Percentiles rank a stretch among this genome's conserved stretches.
These are phyloP conservation scores for Hypoxylon sp. DNA, from an alignment of 2,329 filamentous ascomycete genomes.

Conservation along the genomic window DNA sequence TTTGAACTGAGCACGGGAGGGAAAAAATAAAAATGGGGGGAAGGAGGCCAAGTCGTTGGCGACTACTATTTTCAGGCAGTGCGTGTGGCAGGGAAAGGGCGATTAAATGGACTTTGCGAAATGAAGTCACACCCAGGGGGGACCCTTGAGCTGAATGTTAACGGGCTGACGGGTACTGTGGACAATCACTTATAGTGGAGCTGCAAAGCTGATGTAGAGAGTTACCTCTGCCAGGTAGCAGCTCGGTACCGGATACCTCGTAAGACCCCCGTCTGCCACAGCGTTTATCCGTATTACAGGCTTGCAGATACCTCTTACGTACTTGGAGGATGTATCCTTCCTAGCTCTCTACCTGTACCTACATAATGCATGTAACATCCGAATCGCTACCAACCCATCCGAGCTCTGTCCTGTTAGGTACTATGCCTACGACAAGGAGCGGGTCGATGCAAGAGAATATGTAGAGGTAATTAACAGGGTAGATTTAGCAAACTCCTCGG, in stretches of 20 bases:
- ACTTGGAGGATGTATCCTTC: constrained; percentile 26
- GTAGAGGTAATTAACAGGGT: constrained; percentile 7
- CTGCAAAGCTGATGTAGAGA: constrained; percentile 26
- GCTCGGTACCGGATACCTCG: constrained; percentile 25
- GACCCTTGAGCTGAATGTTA: constrained; percentile 33
- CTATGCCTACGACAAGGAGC: constrained; percentile 27
- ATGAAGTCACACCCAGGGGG: constrained; percentile 45
- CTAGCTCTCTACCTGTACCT: constrained; percentile 32
- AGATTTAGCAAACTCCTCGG: constrained; percentile 19
- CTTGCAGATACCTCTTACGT: constrained; percentile 19
- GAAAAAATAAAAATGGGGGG: constrained; percentile 42
- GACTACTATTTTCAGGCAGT: constrained; percentile 43
- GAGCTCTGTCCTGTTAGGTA: constrained; percentile 28
- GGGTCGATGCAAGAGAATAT: constrained; percentile 28
- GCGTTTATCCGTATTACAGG: constrained; percentile 5
- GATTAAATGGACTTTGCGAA: constrained; percentile 47
- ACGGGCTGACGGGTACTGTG: constrained; percentile 43
- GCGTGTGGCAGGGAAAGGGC: constrained; percentile 39
- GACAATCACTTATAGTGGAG: constrained; percentile 39
- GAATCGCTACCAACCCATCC: constrained; percentile 34
- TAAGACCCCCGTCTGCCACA: constrained; percentile 6
- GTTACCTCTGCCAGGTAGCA: constrained; percentile 17
- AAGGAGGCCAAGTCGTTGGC: constrained; percentile 30
- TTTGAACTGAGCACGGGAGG: constrained; percentile 26
- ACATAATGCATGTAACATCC: constrained; percentile 40